Base-by-base conservation (phyloP, 495 filamentous ascomycete genomes). In the Tetracladium setigerum region DNA sequence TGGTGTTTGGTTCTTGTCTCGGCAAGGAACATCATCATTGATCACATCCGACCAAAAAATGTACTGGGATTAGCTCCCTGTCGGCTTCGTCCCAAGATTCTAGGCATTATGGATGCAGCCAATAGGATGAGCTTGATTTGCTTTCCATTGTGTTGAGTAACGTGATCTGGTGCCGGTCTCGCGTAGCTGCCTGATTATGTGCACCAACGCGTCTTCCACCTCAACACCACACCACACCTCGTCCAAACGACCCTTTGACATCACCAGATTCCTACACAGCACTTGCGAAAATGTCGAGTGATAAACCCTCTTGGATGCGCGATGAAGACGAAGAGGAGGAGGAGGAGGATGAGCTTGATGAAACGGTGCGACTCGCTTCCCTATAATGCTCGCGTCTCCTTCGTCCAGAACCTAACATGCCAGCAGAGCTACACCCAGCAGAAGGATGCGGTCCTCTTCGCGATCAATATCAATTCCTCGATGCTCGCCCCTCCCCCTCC, bases 381-480 rank as follows among this genome's bases (percentile, higher is more conserved):
- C 30, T 15, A 19, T 24, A 34, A 43, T 15, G 16, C 38, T 41
- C 50, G 17, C 49, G 43, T 31, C 44, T 40, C 46, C 36, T 47
- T 39, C 27, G 15, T 19, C 33, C 43, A 40, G 38, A 19, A 33
- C 34, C 31, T 46, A 17, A 18, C 34, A 10, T 6, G 38, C 46
- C 36, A 61, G 27, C 53, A 95, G 90, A 82, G 83, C 62, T 97
- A 91, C 64, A 89, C 86, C 71, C 75, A 84, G 3, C 81, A 87
- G 58, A 97, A 95, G 71, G 94, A 99, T 83, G 94, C 94, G 1
- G 78, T 96, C 16, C 75, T 99, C 19, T 96, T 99, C 58, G 94
- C 89, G 2, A 96, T 99, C 51, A 86, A 97, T 62, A 79, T 96
- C 65, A 95, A 84, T 68, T 60, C 72, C n/a, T 89, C 86, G 3